Evolutionary conservation across 352 stramenopile species (phyloP).

Genomic region (Globisporangium cylindrosporum): DNA sequence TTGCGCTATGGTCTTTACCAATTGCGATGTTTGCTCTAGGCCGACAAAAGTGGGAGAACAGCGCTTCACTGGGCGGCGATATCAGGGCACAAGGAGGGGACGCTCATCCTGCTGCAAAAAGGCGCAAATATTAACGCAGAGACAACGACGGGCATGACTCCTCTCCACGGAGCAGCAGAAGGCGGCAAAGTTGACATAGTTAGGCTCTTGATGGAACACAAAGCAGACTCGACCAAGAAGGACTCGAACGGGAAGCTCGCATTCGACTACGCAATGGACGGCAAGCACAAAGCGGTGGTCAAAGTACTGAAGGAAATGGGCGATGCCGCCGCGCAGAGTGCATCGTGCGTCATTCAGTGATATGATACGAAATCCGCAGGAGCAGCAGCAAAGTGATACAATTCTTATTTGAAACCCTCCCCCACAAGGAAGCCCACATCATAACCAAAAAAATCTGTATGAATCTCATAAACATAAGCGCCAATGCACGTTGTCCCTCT

Average conservation of each 20-base stretch:
- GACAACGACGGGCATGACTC: constrained; percentile 89
- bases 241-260: constrained; percentile 89
- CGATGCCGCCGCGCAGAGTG: constrained; percentile 82
- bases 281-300: constrained; percentile 90
- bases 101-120: constrained; percentile 80
- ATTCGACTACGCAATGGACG: constrained; percentile 91
- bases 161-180: constrained; percentile 87
- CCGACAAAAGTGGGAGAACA: constrained; percentile 91
- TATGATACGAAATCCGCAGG: not conserved
- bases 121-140: constrained; percentile 86
- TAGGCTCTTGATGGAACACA: constrained; percentile 89
- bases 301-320: constrained; percentile 93
- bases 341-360: constrained; percentile 85
- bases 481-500: constrained; percentile 20
- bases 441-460: constrained; percentile 17
- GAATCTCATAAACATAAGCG: constrained; percentile 38
- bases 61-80: constrained; percentile 92
- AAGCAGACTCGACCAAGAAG: constrained; percentile 85
- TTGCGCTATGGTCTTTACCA: not conserved
- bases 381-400: constrained; percentile 1
- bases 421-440: not conserved
- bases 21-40: constrained; percentile 30
- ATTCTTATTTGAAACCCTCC: constrained; percentile 5
- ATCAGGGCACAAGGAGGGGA: constrained; percentile 90
- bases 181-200: constrained; percentile 91